Conservation (phyloP, 108 stramenopile species). For the Nitzschia sp. region DNA sequence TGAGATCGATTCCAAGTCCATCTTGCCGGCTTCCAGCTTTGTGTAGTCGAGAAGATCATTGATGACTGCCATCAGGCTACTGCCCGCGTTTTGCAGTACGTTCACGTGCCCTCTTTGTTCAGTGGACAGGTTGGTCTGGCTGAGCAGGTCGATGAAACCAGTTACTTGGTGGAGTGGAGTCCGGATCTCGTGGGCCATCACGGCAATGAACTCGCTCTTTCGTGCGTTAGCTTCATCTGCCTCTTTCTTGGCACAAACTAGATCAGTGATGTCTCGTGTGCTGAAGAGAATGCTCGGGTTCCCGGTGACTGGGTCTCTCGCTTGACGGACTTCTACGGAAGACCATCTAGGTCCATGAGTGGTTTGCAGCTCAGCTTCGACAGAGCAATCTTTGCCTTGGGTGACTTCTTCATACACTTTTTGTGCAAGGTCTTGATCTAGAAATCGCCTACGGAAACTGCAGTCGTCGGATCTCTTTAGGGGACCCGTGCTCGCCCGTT, state of each 20-base stretch:
- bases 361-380: slow-evolving; percentile 28
- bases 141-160: slow-evolving; percentile 58
- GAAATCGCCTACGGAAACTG: slow-evolving; percentile 21
- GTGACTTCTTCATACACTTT: slow-evolving; percentile 11
- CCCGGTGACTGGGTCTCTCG: slow-evolving; percentile 19
- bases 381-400: slow-evolving; percentile 5
- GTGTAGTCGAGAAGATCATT: slow-evolving; percentile 51
- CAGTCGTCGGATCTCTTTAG: not conserved
- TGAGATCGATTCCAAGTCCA: slow-evolving; percentile 43
- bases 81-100: slow-evolving; percentile 25
- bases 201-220: slow-evolving; percentile 32
- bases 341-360: slow-evolving; percentile 24
- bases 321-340: slow-evolving; percentile 16
- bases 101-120: slow-evolving; percentile 41
- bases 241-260: slow-evolving; percentile 32
- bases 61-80: slow-evolving; percentile 42
- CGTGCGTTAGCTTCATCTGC: not conserved
- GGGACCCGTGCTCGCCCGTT: not conserved
- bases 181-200: slow-evolving; percentile 55
- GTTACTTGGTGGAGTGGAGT: slow-evolving; percentile 73
- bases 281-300: slow-evolving; percentile 16
- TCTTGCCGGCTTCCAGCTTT: slow-evolving; percentile 56
- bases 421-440: slow-evolving; percentile 9
- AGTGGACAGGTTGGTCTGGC: slow-evolving; percentile 24
- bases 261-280: slow-evolving; percentile 29